These are phyloP conservation scores for Leccinum sublutescens DNA, from an alignment of 768 basidiomycete species.

Conservation along the genomic window DNA sequence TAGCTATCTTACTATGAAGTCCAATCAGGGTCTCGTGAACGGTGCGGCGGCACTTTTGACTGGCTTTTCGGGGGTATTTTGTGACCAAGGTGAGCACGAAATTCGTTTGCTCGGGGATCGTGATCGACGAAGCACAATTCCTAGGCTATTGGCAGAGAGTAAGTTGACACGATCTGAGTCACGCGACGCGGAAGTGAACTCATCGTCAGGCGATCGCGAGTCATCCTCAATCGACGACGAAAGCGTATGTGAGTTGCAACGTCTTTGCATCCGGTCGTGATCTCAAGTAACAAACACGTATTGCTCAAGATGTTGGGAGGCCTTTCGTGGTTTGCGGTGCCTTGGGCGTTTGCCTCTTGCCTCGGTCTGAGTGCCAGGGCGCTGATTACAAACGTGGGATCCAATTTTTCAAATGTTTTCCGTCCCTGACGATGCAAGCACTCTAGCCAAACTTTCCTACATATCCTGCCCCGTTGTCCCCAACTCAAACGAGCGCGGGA, in stretches of 20 bases:
- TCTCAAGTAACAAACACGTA: not conserved
- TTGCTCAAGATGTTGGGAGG: constrained; percentile 50
- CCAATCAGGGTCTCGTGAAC: constrained; percentile 44
- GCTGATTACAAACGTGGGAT: constrained; percentile 31
- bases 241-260: constrained; percentile 42
- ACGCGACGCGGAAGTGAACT: not conserved
- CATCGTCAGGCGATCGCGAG: constrained; percentile 46
- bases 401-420: not conserved
- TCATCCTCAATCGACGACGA: constrained; percentile 48
- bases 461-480: constrained; percentile 43
- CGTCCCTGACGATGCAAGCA: not conserved
- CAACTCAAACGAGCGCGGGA: constrained; percentile 41
- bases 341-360: constrained; percentile 49
- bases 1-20: constrained; percentile 58
- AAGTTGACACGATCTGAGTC: not conserved
- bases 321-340: constrained; percentile 57
- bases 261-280: too few species aligned
- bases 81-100: constrained; percentile 42
- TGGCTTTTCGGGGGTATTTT: constrained; percentile 49
- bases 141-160: constrained; percentile 55
- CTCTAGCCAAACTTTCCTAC: constrained; percentile 51
- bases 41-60: constrained; percentile 38
- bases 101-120: not conserved
- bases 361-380: constrained; percentile 44
- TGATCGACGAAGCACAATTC: not conserved